phyloP scores from a whole-genome alignment of 1,139 yeast genomes.

The Suhomyces panamericanus region DNA sequence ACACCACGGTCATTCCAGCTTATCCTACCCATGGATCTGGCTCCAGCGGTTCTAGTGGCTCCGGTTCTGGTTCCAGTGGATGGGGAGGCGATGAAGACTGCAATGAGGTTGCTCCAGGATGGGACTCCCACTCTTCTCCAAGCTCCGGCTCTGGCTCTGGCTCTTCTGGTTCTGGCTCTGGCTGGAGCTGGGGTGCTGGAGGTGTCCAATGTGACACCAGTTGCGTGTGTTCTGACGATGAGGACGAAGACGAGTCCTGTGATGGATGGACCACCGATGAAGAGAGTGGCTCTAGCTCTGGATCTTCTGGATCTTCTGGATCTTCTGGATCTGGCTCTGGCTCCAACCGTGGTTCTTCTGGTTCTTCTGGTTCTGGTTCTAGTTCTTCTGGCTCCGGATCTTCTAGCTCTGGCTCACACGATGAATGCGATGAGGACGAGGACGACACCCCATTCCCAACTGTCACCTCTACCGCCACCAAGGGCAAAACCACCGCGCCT shows the following conservation, averaged over 20 bases:
- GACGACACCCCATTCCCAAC: constrained; percentile 5
- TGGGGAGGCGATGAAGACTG: constrained; percentile 22
- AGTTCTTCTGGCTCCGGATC: background rate
- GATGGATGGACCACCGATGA: constrained; percentile 37
- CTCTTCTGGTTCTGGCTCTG: background rate
- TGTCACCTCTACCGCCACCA: constrained; percentile 6
- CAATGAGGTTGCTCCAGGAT: constrained; percentile 2
- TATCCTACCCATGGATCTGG: background rate
- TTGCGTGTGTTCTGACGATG: constrained; percentile 38
- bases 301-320: constrained; percentile 1
- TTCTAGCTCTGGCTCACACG: background rate
- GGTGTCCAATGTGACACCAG: constrained; percentile 38
- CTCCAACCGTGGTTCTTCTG: background rate
- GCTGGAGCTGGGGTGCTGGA: constrained; percentile 40
- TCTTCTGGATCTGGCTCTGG: background rate
- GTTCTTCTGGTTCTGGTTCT: background rate
- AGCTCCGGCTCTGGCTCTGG: constrained; percentile 9
- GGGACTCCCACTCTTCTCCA: constrained; percentile 2
- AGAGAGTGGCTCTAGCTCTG: constrained; percentile 36
- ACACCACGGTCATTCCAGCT: constrained; percentile 6
- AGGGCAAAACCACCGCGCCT: constrained; percentile 7
- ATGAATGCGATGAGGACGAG: constrained; percentile 8
- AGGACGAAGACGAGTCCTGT: constrained; percentile 28
- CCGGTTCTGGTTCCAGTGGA: constrained; percentile 5
- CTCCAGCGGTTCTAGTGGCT: background rate